A percentile compares a stretch with the other conserved stretches of the same genome.
Evolutionary conservation across 305 asterid genomes (phyloP).

Genomic region (Andrographis paniculata): DNA sequence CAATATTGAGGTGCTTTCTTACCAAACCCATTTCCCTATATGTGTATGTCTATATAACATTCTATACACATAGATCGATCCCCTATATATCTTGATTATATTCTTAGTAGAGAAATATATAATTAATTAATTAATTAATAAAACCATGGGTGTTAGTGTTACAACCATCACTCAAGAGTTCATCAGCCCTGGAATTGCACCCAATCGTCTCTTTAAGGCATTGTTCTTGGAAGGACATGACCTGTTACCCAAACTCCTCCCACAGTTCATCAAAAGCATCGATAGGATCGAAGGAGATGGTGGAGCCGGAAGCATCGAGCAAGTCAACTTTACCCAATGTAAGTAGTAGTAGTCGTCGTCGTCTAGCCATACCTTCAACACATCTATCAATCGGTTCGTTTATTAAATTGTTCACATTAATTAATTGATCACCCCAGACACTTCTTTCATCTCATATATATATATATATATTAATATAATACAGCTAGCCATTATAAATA

Average conservation of each 20-base stretch:
- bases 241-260: slow-evolving; percentile 36
- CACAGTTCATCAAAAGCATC: slow-evolving; percentile 34
- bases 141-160: slow-evolving; percentile 1
- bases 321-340: slow-evolving; percentile 39
- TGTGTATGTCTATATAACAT: no score
- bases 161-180: slow-evolving; percentile 29
- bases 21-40: no score
- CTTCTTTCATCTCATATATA: no score
- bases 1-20: no score
- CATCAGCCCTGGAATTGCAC: slow-evolving; percentile 23
- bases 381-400: neutral
- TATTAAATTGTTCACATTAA: no score
- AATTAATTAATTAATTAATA: no score
- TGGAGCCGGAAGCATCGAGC: slow-evolving; percentile 41
- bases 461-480: no score
- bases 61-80: no score
- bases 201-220: slow-evolving; percentile 33
- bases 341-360: slow-evolving; percentile 6
- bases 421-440: no score
- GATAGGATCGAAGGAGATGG: slow-evolving; percentile 35
- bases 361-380: no score
- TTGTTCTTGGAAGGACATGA: slow-evolving; percentile 34
- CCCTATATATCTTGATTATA: no score
- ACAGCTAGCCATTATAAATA: slow-evolving; percentile 31
- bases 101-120: no score